A percentile compares a stretch with the other conserved stretches of the same genome.
Evolutionary conservation across 805 yeast species (phyloP).

Genomic region (Yarrowia deformans): DNA sequence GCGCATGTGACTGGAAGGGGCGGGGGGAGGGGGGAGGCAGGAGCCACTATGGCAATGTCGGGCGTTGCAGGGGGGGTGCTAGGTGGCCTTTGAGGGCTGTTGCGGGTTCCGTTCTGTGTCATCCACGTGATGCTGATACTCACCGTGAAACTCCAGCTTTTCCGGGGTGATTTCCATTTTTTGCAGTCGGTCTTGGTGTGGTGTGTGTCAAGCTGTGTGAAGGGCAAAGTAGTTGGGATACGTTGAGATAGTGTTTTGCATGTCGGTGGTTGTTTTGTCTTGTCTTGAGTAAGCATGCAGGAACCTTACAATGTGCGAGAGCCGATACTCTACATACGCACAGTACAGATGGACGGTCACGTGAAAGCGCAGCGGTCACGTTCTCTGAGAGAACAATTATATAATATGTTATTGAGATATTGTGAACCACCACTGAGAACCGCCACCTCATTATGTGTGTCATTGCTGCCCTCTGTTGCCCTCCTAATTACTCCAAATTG

Average conservation of each 20-base stretch:
- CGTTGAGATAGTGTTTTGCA: slow-evolving; percentile 38
- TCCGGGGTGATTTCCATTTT: slow-evolving; percentile 76
- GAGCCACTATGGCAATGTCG: not conserved
- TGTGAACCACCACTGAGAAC: too few species aligned
- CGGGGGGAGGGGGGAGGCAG: not conserved
- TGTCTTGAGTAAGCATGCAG: slow-evolving; percentile 34
- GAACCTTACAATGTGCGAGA: not conserved
- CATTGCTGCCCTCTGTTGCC: too few species aligned
- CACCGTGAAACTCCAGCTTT: slow-evolving; percentile 78
- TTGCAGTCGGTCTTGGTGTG: slow-evolving; percentile 19
- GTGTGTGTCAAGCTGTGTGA: slow-evolving; percentile 31
- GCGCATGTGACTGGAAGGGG: slow-evolving; percentile 26
- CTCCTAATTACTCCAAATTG: too few species aligned
- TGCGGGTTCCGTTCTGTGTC: not conserved
- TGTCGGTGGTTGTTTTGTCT: slow-evolving; percentile 35
- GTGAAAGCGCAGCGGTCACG: not conserved
- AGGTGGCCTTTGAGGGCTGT: too few species aligned
- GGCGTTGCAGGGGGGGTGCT: slow-evolving; percentile 1
- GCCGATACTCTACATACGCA: not conserved
- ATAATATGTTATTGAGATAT: too few species aligned
- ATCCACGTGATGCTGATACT: slow-evolving; percentile 47
- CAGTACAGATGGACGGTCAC: not conserved
- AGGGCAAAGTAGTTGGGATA: slow-evolving; percentile 37
- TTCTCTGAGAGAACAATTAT: too few species aligned
- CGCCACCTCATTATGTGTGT: too few species aligned